These are phyloP conservation scores for Penicillium sp. DNA, from an alignment of 2,329 filamentous ascomycete genomes.

Conservation along the genomic window DNA sequence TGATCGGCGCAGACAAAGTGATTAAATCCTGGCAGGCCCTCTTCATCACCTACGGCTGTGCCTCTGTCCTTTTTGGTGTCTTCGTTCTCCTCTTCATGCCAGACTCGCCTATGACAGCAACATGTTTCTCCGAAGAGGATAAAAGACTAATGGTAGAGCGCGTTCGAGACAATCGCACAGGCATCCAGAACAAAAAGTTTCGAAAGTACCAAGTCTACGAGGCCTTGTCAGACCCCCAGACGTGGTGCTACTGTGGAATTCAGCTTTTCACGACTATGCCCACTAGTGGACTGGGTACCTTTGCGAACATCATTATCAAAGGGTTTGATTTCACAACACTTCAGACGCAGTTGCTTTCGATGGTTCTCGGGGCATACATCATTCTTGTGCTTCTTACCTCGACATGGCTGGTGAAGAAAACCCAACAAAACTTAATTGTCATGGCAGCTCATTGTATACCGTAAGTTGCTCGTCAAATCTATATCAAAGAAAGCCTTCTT, in stretches of 20 bases:
- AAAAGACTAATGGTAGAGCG: slow-evolving; percentile 65
- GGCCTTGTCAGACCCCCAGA: slow-evolving; percentile 65
- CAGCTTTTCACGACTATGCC: slow-evolving; percentile 72
- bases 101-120: slow-evolving; percentile 70
- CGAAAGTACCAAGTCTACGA: slow-evolving; percentile 56
- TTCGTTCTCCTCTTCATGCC: slow-evolving; percentile 66
- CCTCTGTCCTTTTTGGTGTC: slow-evolving; percentile 64
- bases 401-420: slow-evolving; percentile 68
- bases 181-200: slow-evolving; percentile 60
- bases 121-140: slow-evolving; percentile 66
- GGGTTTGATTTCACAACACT: slow-evolving; percentile 66
- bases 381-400: slow-evolving; percentile 68
- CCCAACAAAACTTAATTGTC: slow-evolving; percentile 65
- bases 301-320: slow-evolving; percentile 73
- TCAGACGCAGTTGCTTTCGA: slow-evolving; percentile 69
- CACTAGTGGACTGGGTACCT: slow-evolving; percentile 70
- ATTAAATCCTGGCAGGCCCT: slow-evolving; percentile 69
- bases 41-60: slow-evolving; percentile 64
- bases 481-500: too few species aligned
- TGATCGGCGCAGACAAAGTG: slow-evolving; percentile 52
- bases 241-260: slow-evolving; percentile 51
- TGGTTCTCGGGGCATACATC: slow-evolving; percentile 74
- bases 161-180: slow-evolving; percentile 62
- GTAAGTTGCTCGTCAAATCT: slow-evolving; percentile 43
- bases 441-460: slow-evolving; percentile 68